A percentile compares a stretch with the other conserved stretches of the same genome.
Conservation (phyloP, 1,284 basidiomycete genomes). For the Fomes fomentarius region DNA sequence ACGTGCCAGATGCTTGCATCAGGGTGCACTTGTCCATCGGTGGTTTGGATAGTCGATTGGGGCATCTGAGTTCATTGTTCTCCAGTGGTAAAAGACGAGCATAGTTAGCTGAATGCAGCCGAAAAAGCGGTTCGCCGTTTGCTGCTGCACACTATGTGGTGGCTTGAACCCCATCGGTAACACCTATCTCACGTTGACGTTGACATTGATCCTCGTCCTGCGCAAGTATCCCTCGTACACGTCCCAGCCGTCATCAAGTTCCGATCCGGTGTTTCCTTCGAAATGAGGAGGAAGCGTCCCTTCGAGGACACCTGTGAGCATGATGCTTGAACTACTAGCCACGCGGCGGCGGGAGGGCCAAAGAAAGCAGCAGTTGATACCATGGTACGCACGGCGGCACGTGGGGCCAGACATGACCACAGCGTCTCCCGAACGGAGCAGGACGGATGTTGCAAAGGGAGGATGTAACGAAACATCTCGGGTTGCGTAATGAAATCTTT, state of each 20-base stretch:
- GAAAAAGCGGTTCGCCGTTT: too few relatives aligned
- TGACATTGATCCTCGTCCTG: constrained; percentile 79
- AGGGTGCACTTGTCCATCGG: too few relatives aligned
- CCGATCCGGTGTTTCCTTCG: constrained; percentile 17
- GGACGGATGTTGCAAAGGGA: constrained; percentile 80
- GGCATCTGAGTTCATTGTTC: too few relatives aligned
- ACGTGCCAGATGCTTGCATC: too few relatives aligned
- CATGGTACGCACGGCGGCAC: constrained; percentile 86
- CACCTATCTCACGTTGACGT: constrained; percentile 90
- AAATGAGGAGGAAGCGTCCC: constrained; percentile 74
- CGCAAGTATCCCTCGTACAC: constrained; percentile 66
- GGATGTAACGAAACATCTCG: too few relatives aligned
- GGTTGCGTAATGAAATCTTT: too few relatives aligned
- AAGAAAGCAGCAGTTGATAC: too few relatives aligned
- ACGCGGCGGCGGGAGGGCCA: too few relatives aligned
- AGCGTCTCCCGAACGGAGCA: constrained; percentile 86
- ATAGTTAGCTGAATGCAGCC: too few relatives aligned
- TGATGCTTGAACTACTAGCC: too few relatives aligned
- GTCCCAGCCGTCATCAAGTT: constrained; percentile 49
- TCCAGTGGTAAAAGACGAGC: too few relatives aligned
- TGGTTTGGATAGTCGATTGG: too few relatives aligned
- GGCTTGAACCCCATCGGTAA: constrained; percentile 74
- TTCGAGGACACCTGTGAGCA: constrained; percentile 94
- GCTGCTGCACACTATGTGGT: background rate
- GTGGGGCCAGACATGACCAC: constrained; percentile 90